phyloP scores from a whole-genome alignment of 1,139 yeast genomes.

The Kurtzmaniella natalensis region DNA sequence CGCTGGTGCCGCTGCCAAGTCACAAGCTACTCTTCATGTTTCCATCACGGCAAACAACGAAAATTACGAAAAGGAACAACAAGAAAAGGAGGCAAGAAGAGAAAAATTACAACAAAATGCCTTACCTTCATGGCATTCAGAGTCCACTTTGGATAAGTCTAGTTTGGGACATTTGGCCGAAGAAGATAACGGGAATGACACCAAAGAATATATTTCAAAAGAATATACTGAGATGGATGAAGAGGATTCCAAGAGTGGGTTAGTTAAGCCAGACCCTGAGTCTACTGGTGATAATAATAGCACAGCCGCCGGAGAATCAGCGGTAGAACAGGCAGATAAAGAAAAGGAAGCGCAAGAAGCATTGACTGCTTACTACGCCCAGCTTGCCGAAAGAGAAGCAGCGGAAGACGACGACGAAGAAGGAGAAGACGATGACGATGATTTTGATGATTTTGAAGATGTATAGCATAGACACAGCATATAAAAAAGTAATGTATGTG shows the following conservation, averaged over 20 bases:
- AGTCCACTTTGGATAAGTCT: conserved; percentile 73
- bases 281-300: no score
- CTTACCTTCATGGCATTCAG: conserved; percentile 92
- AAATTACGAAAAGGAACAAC: conserved; percentile 60
- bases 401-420: conserved; percentile 62
- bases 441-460: conserved; percentile 49
- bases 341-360: conserved; percentile 73
- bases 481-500: not conserved
- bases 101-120: conserved; percentile 86
- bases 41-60: conserved; percentile 91
- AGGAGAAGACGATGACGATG: conserved; percentile 50
- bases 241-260: conserved; percentile 11
- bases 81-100: conserved; percentile 65
- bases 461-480: conserved; percentile 16
- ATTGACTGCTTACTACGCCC: conserved; percentile 74
- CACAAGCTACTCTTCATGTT: conserved; percentile 80
- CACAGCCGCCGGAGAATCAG: no score
- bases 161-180: conserved; percentile 51
- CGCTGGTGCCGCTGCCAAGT: conserved; percentile 34
- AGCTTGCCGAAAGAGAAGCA: conserved; percentile 59
- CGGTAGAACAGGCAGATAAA: conserved; percentile 20
- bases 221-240: conserved; percentile 13
- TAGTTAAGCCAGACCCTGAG: no score
- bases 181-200: conserved; percentile 22
- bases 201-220: conserved; percentile 17